A percentile compares a stretch with the other conserved stretches of the same genome.
These are phyloP conservation scores for Hirschfeldia incana DNA, from an alignment of 345 rosid genomes.

Conservation along the genomic window DNA sequence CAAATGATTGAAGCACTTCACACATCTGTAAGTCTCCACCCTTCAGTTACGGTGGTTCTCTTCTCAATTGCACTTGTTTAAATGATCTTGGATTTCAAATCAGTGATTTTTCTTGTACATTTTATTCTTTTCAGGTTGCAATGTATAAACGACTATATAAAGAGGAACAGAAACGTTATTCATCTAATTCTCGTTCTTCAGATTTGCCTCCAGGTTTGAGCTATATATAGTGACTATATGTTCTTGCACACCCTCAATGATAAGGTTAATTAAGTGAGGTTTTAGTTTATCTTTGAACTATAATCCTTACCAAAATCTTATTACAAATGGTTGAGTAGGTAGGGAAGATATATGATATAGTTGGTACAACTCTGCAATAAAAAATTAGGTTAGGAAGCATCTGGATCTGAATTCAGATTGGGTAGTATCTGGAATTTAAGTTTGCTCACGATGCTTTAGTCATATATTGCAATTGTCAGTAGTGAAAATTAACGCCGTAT, in stretches of 20 bases:
- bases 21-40: constrained; percentile 61
- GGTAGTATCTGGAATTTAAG: too few species aligned
- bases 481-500: background rate
- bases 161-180: constrained; percentile 74
- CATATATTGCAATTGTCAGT: background rate
- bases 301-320: background rate
- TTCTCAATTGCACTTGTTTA: constrained; percentile 1
- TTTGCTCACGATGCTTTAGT: background rate
- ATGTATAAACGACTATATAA: constrained; percentile 91
- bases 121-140: constrained; percentile 61
- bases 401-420: too few species aligned
- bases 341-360: background rate
- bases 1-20: constrained; percentile 91
- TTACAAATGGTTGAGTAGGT: constrained; percentile 4
- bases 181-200: constrained; percentile 48
- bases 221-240: constrained; percentile 30
- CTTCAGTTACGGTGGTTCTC: constrained; percentile 3
- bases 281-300: constrained; percentile 16
- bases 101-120: constrained; percentile 6
- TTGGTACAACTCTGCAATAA: background rate
- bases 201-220: constrained; percentile 57
- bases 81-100: constrained; percentile 2
- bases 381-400: too few species aligned
- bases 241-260: constrained; percentile 7
- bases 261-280: background rate